Evolutionary conservation across 768 basidiomycete genomes (phyloP).

Genomic region (Hirschioporus abietinus): DNA sequence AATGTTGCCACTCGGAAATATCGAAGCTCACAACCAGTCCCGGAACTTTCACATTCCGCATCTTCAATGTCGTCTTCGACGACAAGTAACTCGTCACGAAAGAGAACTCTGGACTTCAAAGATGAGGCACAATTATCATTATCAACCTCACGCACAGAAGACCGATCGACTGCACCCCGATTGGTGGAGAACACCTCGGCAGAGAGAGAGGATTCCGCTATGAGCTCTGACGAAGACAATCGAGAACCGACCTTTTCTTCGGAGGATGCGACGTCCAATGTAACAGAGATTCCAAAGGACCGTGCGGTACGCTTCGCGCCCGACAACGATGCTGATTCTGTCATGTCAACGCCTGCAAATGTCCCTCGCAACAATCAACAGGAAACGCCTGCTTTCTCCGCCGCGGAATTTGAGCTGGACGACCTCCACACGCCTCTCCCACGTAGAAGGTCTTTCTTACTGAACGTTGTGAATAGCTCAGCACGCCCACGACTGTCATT

Average conservation of each 20-base stretch:
- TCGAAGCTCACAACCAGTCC: not conserved
- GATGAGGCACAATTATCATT: not conserved
- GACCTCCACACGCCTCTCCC: constrained; percentile 63
- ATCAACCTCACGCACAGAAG: not conserved
- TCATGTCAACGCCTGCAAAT: not conserved
- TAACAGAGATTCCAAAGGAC: constrained; percentile 7
- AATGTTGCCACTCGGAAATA: not conserved
- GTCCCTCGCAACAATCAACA: constrained; percentile 14
- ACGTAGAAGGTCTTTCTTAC: constrained; percentile 74
- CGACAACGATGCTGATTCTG: not conserved
- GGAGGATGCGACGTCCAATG: constrained; percentile 35
- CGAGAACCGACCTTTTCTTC: constrained; percentile 71
- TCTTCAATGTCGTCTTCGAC: not conserved
- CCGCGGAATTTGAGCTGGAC: constrained; percentile 1
- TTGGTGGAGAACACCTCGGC: not conserved
- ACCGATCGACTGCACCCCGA: not conserved
- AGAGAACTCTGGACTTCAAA: constrained; percentile 1
- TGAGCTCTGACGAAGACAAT: not conserved
- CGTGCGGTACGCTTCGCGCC: not conserved
- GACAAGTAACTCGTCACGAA: constrained; percentile 7
- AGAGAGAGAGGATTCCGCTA: not conserved
- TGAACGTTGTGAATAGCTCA: constrained; percentile 80
- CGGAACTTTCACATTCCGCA: constrained; percentile 2
- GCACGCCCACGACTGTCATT: constrained; percentile 65
- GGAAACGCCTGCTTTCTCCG: constrained; percentile 24